Base-by-base conservation (phyloP, 2,329 filamentous ascomycete genomes). In the Clonostachys rosea region DNA sequence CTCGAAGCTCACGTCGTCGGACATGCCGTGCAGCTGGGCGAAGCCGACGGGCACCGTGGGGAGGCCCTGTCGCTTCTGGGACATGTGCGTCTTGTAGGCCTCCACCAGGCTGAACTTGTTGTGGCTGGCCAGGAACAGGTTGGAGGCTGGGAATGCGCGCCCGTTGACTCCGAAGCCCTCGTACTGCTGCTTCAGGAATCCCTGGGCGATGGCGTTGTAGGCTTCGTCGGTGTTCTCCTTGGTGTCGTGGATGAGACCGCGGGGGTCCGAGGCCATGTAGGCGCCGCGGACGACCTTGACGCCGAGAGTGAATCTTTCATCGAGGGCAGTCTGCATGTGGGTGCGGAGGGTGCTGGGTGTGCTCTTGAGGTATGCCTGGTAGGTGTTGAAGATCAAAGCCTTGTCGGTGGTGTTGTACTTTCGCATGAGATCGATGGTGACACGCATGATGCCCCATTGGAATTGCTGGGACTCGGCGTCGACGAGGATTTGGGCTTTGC, bases 11-110 rank as follows among this genome's bases (percentile, higher is more conserved):
- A 81, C 71, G 51, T 79, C 74, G 48, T 81, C 78, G 4, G 77
- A 74, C 78, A 81, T 81, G 24, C 78, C 78, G 44, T 77, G 72
- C 0, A 81, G 64, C 59, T 81, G 78, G 4, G 73, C 76, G 50
- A 75, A 81, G 36, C 54, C 65, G 6, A 79, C 63, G 1, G 58
- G 53, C 2, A 65, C 60, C 5, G 65, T 67, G 3, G 61, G 61
- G 4, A 65, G 54, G 11, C 55, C 53, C 13, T 43, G 20, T 6
- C 34, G 14, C 34, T 45, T 36, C 14, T 37, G 14, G 14, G 18
- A 17, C 34, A 36, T n/a, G 17, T 37, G 43, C 35, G 33, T 45
- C 14, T 35, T 35, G 11, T 36, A 13, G 3, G 20, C 43, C n/a
- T 70, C 69, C 34, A 64, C 59, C 3, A 45, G 20, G 5, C 43